A percentile compares a stretch with the other conserved stretches of the same genome.
Conservation (phyloP, 2,329 filamentous ascomycete species). For the Monosporascus sp. region DNA sequence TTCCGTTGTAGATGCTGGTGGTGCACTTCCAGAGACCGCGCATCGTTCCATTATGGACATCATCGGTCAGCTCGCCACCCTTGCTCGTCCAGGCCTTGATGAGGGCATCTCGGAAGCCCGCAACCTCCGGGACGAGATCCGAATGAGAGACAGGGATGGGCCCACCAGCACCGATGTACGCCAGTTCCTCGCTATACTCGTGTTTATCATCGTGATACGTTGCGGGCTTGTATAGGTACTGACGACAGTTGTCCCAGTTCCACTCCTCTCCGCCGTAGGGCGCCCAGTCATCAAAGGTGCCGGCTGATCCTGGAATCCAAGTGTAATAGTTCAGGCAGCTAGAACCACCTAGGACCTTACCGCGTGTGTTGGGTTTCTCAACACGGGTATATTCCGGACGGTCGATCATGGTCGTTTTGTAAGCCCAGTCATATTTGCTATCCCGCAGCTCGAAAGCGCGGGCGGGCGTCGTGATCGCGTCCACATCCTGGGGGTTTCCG, state of each 20-base stretch:
- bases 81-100: slow-evolving; percentile 49
- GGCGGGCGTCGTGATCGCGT: slow-evolving; percentile 49
- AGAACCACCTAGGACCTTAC: slow-evolving; percentile 55
- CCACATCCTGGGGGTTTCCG: slow-evolving; percentile 42
- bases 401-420: slow-evolving; percentile 58
- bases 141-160: slow-evolving; percentile 52
- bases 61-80: slow-evolving; percentile 44
- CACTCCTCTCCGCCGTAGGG: slow-evolving; percentile 67
- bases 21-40: slow-evolving; percentile 47
- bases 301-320: slow-evolving; percentile 54
- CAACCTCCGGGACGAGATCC: slow-evolving; percentile 46
- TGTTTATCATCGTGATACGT: slow-evolving; percentile 52
- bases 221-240: slow-evolving; percentile 51
- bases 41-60: slow-evolving; percentile 54
- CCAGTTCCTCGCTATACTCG: slow-evolving; percentile 38
- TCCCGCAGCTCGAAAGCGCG: slow-evolving; percentile 48
- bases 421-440: slow-evolving; percentile 54
- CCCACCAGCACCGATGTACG: slow-evolving; percentile 46
- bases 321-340: slow-evolving; percentile 59
- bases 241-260: slow-evolving; percentile 48
- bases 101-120: slow-evolving; percentile 45
- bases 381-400: slow-evolving; percentile 55
- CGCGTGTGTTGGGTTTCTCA: slow-evolving; percentile 59
- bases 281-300: slow-evolving; percentile 63
- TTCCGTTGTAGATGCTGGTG: slow-evolving; percentile 54